Evolutionary conservation across 768 basidiomycete genomes (phyloP), one percentile per base, ranked within the genome.

Genomic region (Leucosporidium creatinivorum): DNA sequence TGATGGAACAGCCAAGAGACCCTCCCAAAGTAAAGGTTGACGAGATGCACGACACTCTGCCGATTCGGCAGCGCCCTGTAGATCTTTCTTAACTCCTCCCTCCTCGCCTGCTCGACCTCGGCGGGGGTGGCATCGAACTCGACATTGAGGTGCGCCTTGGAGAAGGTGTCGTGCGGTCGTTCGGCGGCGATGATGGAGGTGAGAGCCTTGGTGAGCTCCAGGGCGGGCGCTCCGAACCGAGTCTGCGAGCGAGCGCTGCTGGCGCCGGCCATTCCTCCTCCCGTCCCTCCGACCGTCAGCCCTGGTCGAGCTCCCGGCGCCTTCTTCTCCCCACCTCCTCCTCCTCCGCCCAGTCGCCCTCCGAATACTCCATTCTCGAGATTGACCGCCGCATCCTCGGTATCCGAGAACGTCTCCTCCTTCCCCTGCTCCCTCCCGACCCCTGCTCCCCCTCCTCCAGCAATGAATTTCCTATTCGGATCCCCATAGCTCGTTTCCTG

Each of bases 1-100:
- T 67, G 66, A n/a, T 69, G 56, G 54, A 73, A 73, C 12, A 73
- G 54, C 72, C 72, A 73, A 17, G 66, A 62, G 26, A 73, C 72
- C 23, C 58, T 66, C 21, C 31, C 26, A 13, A 73, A 73, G 50
- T 73, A 73, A 15, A 68, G 63, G 8, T 67, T 57, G 4, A 69
- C 68, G 57, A 73, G 62, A 23, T 59, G 63, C 5, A 5, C 25
- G 10, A 57, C 61, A 51, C 28, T 68, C 13, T 65, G 61, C 23
- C 66, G 9, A 1, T 50, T 51, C 1, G 72, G 72, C 4, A 73
- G 57, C 1, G 61, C 65, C 10, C 63, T n/a, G 26, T 64, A 30
- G n/a, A 73, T 65, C 17, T 63, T n/a, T 30, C 62, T 59, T 19
- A 69, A 21, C 61, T 61, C 68, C 8, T 28, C 51, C 47, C 23